These are phyloP conservation scores for Podaxis carcinomalis DNA, from an alignment of 768 basidiomycete species.

Conservation along the genomic window DNA sequence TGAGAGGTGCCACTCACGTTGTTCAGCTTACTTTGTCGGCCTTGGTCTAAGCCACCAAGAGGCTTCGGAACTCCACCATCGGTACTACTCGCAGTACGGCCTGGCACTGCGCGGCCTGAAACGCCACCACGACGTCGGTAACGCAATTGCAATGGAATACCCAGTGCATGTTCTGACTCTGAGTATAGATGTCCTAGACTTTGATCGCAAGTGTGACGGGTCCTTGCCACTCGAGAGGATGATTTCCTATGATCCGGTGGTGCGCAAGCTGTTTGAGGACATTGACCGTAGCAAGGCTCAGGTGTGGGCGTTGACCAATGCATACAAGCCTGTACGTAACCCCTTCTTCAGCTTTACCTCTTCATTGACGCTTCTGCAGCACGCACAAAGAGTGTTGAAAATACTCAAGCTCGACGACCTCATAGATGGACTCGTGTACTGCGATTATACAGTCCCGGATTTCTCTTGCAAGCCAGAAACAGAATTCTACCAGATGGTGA, in stretches of 20 bases:
- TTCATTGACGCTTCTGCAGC: conserved; percentile 39
- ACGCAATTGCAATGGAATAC: conserved; percentile 11
- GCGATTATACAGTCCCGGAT: conserved; percentile 63
- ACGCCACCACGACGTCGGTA: conserved; percentile 74
- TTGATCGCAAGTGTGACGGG: conserved; percentile 80
- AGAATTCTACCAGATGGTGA: conserved; percentile 62
- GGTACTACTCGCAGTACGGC: conserved; percentile 79
- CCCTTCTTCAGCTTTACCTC: background rate
- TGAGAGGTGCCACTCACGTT: background rate
- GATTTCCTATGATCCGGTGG: conserved; percentile 57
- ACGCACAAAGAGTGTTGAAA: conserved; percentile 73
- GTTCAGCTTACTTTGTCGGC: conserved; percentile 68
- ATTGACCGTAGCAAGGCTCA: conserved; percentile 71
- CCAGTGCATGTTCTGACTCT: conserved; percentile 1
- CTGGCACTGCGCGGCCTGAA: conserved; percentile 77
- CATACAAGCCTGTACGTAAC: conserved; percentile 60
- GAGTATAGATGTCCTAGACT: conserved; percentile 69
- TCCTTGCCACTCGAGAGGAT: conserved; percentile 79
- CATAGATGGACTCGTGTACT: conserved; percentile 73
- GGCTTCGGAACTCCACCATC: conserved; percentile 63
- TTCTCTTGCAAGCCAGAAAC: conserved; percentile 83
- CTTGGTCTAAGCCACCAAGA: conserved; percentile 66
- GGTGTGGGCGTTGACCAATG: conserved; percentile 88
- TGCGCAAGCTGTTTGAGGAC: conserved; percentile 70
- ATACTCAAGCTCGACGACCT: conserved; percentile 72